These are phyloP conservation scores for Suillus luteus DNA, from an alignment of 768 basidiomycete genomes.

Conservation along the genomic window DNA sequence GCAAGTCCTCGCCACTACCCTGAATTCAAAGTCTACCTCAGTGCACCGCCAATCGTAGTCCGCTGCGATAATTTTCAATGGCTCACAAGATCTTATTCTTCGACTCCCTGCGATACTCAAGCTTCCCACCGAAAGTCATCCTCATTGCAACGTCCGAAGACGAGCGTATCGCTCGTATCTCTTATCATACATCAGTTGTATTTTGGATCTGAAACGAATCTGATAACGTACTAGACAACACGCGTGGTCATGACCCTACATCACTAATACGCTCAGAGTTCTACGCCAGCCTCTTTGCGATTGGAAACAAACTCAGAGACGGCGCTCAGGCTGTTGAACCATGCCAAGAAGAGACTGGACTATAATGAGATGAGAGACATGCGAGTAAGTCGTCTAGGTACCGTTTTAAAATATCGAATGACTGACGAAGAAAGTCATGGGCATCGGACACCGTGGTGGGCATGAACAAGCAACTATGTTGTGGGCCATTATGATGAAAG, in stretches of 20 bases:
- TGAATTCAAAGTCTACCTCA: not conserved
- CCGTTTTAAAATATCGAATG: not conserved
- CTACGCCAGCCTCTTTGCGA: not conserved
- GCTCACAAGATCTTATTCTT: not conserved
- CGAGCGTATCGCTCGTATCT: not conserved
- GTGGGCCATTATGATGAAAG: not conserved
- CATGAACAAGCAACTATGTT: not conserved
- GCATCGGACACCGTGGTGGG: not conserved
- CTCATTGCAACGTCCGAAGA: not conserved
- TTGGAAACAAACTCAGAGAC: not conserved
- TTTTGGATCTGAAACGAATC: not conserved
- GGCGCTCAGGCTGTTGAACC: not conserved
- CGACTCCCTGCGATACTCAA: not conserved
- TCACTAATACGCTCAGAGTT: not conserved
- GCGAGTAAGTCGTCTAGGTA: not conserved
- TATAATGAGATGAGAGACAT: not conserved
- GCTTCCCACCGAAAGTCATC: not conserved
- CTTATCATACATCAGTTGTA: not conserved
- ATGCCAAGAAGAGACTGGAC: not conserved
- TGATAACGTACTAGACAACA: not conserved
- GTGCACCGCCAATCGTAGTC: not conserved
- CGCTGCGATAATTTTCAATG: not conserved
- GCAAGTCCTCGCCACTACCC: not conserved
- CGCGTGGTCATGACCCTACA: not conserved
- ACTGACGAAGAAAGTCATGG: not conserved